Percentiles rank a stretch among this genome's conserved stretches.
These are phyloP conservation scores for Talaromyces verruculosus DNA, from an alignment of 2,329 filamentous ascomycete genomes.

Conservation along the genomic window DNA sequence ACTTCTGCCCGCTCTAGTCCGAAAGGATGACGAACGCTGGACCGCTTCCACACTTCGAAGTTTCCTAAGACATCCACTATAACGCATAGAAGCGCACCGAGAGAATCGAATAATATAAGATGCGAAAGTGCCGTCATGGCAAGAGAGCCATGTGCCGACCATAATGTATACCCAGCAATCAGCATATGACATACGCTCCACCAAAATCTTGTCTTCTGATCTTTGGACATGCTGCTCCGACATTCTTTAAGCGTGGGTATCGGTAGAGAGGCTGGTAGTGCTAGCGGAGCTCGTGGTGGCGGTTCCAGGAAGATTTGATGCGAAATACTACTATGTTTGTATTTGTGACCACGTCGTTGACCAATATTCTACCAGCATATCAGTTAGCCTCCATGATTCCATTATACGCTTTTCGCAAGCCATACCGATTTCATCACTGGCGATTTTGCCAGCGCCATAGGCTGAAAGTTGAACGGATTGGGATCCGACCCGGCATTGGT, in stretches of 20 bases:
- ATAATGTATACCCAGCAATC: slow-evolving; percentile 80
- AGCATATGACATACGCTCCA: slow-evolving; percentile 90
- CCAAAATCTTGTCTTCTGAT: slow-evolving; percentile 77
- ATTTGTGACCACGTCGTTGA: slow-evolving; percentile 90
- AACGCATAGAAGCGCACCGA: slow-evolving; percentile 87
- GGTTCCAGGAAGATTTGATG: slow-evolving; percentile 97
- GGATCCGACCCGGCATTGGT: slow-evolving; percentile 30
- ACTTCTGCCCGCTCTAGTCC: slow-evolving; percentile 89
- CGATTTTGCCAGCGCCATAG: slow-evolving; percentile 70
- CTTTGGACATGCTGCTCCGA: slow-evolving; percentile 81
- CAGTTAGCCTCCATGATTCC: slow-evolving; percentile 18
- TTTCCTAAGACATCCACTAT: slow-evolving; percentile 90
- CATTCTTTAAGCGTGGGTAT: slow-evolving; percentile 88
- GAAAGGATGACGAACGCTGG: slow-evolving; percentile 90
- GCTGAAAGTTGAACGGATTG: slow-evolving; percentile 89
- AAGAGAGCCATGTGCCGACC: slow-evolving; percentile 79
- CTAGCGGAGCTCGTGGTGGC: slow-evolving; percentile 76
- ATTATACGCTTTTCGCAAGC: background rate
- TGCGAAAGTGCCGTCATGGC: slow-evolving; percentile 91
- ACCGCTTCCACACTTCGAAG: slow-evolving; percentile 96
- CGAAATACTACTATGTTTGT: slow-evolving; percentile 94
- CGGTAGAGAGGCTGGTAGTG: slow-evolving; percentile 86
- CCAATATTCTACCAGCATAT: slow-evolving; percentile 68
- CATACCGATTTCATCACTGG: slow-evolving; percentile 72
- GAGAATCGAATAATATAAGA: slow-evolving; percentile 90